Evolutionary conservation across 352 stramenopile species (phyloP).

Genomic region (Globisporangium camurandrum): DNA sequence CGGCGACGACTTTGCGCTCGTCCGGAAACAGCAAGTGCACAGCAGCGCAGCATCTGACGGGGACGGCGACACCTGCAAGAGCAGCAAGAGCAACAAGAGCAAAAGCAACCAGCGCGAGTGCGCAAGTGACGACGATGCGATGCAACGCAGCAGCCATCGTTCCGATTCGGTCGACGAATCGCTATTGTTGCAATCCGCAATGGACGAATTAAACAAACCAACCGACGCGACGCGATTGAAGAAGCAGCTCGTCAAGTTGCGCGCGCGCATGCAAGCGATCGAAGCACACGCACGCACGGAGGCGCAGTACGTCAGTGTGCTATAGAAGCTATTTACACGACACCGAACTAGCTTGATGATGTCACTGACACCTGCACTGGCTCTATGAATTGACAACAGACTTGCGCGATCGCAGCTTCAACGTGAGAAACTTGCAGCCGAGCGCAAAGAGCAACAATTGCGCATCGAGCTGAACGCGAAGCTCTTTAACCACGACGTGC

Average conservation of each 20-base stretch:
- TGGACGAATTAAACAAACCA: constrained; percentile 2
- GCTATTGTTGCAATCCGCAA: too few relatives aligned
- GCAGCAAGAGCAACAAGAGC: too few relatives aligned
- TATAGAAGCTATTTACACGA: not conserved
- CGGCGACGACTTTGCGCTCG: constrained; percentile 4
- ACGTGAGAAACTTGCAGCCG: constrained; percentile 22
- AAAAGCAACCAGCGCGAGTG: too few relatives aligned
- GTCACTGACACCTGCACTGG: not conserved
- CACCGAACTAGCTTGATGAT: not conserved
- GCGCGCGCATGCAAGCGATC: constrained; percentile 45
- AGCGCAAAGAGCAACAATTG: constrained; percentile 40
- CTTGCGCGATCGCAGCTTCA: constrained; percentile 36
- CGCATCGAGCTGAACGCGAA: constrained; percentile 36
- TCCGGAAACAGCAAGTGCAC: too few relatives aligned
- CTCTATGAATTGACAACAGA: constrained; percentile 12
- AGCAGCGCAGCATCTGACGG: too few relatives aligned
- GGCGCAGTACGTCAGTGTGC: constrained; percentile 23
- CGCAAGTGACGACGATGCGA: constrained; percentile 6
- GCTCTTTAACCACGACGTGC: constrained; percentile 27
- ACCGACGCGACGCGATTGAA: constrained; percentile 16
- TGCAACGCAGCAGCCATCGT: too few relatives aligned
- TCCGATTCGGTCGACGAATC: too few relatives aligned
- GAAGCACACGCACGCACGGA: constrained; percentile 38
- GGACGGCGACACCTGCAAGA: too few relatives aligned
- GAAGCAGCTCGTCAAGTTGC: constrained; percentile 35